Evolutionary conservation across 2,329 filamentous ascomycete species (phyloP).

Genomic region (Clarireedia hainanense): DNA sequence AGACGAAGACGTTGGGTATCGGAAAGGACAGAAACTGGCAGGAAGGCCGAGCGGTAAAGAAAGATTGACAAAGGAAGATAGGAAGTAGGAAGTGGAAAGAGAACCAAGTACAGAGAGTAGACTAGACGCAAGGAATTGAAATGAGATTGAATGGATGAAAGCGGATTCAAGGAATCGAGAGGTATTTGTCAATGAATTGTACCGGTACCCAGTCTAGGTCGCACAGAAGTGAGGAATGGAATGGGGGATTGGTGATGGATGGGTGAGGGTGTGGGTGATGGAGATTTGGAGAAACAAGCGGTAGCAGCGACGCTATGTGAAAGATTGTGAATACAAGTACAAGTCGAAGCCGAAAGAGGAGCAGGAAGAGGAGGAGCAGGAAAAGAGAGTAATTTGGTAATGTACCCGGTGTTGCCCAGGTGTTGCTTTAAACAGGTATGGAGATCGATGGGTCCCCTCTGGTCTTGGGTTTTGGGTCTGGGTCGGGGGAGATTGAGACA

Average conservation of each 20-base stretch:
- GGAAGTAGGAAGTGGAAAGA: neutral
- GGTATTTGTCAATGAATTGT: too few relatives aligned
- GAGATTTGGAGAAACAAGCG: neutral
- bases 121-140: too few relatives aligned
- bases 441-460: too few relatives aligned
- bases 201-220: too few relatives aligned
- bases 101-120: too few relatives aligned
- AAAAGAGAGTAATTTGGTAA: neutral
- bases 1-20: neutral
- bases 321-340: neutral
- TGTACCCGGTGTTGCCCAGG: neutral
- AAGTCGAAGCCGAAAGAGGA: neutral
- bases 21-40: slow-evolving; percentile 6
- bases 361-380: neutral
- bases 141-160: too few relatives aligned
- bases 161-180: too few relatives aligned
- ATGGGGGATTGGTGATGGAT: neutral
- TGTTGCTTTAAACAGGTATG: too few relatives aligned
- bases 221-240: neutral
- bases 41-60: neutral
- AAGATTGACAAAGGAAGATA: slow-evolving; percentile 3
- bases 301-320: slow-evolving; percentile 1
- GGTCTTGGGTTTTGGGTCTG: neutral
- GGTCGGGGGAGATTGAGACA: slow-evolving; percentile 5
- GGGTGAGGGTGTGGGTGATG: too few relatives aligned